Percentiles rank a stretch among this genome's conserved stretches.
Evolutionary conservation across 2,329 filamentous ascomycete species (phyloP).

Genomic region (Fonsecaea multimorphosa): DNA sequence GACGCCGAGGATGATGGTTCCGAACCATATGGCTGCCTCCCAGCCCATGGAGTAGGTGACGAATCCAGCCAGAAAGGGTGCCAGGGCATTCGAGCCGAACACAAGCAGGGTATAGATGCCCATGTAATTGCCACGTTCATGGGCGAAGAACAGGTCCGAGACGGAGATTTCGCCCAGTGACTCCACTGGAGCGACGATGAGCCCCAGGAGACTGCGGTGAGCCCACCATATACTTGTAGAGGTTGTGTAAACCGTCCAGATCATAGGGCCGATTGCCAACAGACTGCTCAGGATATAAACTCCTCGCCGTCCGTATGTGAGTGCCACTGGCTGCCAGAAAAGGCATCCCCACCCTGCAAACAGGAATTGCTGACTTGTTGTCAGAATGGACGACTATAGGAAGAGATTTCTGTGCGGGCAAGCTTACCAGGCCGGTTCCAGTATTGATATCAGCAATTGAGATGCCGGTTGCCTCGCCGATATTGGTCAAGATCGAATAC

Average conservation of each 20-base stretch:
- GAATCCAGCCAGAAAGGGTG: conserved; percentile 46
- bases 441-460: conserved; percentile 53
- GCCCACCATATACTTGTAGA: conserved; percentile 56
- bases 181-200: conserved; percentile 58
- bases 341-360: conserved; percentile 50
- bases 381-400: neutral
- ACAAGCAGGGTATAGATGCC: conserved; percentile 33
- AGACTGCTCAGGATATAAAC: conserved; percentile 41
- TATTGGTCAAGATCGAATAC: conserved; percentile 45
- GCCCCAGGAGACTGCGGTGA: conserved; percentile 55
- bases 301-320: conserved; percentile 49
- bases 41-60: conserved; percentile 34
- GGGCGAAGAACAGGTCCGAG: conserved; percentile 49
- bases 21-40: conserved; percentile 60
- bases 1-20: conserved; percentile 59
- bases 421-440: conserved; percentile 55
- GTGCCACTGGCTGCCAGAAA: conserved; percentile 56
- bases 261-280: conserved; percentile 44
- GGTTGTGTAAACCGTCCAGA: conserved; percentile 55
- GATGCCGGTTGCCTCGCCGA: conserved; percentile 51
- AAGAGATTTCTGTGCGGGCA: conserved; percentile 32
- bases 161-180: conserved; percentile 56
- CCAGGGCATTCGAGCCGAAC: conserved; percentile 37
- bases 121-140: conserved; percentile 36
- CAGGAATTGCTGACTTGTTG: conserved; percentile 40